These are phyloP conservation scores for Escovopsis sp. DNA, from an alignment of 2,329 filamentous ascomycete genomes.

Conservation along the genomic window DNA sequence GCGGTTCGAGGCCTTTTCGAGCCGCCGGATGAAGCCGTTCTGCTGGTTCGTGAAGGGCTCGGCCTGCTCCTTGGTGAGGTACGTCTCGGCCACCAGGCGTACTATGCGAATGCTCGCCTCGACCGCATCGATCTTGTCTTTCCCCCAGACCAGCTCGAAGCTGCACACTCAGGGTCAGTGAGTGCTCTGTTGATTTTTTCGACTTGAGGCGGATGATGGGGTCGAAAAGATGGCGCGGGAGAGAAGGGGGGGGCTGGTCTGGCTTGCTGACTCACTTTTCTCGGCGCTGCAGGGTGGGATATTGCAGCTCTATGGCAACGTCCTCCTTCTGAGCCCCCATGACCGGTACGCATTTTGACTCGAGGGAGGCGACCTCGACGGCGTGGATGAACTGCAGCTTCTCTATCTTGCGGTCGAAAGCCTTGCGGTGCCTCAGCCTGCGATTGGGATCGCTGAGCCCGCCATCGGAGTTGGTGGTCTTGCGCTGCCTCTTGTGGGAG, in stretches of 20 bases:
- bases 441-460: constrained; percentile 32
- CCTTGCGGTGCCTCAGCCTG: constrained; percentile 29
- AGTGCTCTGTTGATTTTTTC: too few species aligned
- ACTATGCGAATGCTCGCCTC: constrained; percentile 60
- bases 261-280: constrained; percentile 43
- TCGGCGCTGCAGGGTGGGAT: constrained; percentile 57
- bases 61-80: constrained; percentile 57
- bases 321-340: constrained; percentile 35
- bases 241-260: too few species aligned
- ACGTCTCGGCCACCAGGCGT: constrained; percentile 56
- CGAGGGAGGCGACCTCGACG: constrained; percentile 37
- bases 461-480: constrained; percentile 21
- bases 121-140: constrained; percentile 64
- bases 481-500: constrained; percentile 33
- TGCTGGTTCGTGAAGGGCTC: constrained; percentile 56
- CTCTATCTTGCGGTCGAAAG: constrained; percentile 28
- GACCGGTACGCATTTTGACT: constrained; percentile 35
- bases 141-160: constrained; percentile 56
- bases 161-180: constrained; percentile 11
- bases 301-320: constrained; percentile 58
- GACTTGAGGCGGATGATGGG: too few species aligned
- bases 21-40: constrained; percentile 58
- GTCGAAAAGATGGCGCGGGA: too few species aligned
- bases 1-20: constrained; percentile 59
- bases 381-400: constrained; percentile 41